phyloP scores from a whole-genome alignment of 2,329 filamentous ascomycete genomes.

The Penicillium janthinellum region DNA sequence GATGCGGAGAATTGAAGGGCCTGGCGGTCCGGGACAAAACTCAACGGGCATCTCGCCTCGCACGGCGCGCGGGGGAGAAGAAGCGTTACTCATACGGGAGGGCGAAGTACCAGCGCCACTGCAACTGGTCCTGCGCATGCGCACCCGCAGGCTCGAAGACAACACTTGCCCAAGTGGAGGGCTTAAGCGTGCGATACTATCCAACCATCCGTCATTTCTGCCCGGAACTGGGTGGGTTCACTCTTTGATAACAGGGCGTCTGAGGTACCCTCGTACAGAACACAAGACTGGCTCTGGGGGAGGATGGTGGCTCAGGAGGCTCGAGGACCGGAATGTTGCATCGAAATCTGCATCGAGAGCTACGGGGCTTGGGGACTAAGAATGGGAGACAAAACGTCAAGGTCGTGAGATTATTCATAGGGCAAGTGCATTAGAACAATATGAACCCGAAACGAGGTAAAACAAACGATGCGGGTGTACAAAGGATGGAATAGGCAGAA shows the following conservation, averaged over 20 bases:
- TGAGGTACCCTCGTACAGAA: background rate
- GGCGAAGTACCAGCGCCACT: background rate
- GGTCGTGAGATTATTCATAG: conserved; percentile 20
- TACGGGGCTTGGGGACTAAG: background rate
- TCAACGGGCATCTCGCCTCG: conserved; percentile 20
- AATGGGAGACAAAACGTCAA: conserved; percentile 5
- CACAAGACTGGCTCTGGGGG: background rate
- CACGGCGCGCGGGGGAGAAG: conserved; percentile 5
- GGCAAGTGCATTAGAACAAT: conserved; percentile 28
- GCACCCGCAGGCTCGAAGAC: conserved; percentile 9
- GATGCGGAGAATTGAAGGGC: conserved; percentile 23
- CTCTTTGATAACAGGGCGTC: background rate
- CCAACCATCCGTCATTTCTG: background rate
- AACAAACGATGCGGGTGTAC: conserved; percentile 8
- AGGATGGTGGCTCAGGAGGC: conserved; percentile 7
- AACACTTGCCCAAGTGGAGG: conserved; percentile 22
- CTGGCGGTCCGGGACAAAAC: conserved; percentile 24
- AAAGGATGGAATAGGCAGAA: conserved; percentile 15
- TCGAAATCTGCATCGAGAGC: background rate
- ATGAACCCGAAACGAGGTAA: conserved; percentile 25
- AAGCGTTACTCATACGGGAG: conserved; percentile 15
- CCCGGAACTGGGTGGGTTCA: background rate
- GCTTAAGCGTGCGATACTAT: conserved; percentile 4
- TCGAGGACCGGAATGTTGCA: conserved; percentile 15
- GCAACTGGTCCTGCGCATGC: conserved; percentile 6